Evolutionary conservation across 2,329 filamentous ascomycete genomes (phyloP).

Genomic region (Zasmidium angulare): DNA sequence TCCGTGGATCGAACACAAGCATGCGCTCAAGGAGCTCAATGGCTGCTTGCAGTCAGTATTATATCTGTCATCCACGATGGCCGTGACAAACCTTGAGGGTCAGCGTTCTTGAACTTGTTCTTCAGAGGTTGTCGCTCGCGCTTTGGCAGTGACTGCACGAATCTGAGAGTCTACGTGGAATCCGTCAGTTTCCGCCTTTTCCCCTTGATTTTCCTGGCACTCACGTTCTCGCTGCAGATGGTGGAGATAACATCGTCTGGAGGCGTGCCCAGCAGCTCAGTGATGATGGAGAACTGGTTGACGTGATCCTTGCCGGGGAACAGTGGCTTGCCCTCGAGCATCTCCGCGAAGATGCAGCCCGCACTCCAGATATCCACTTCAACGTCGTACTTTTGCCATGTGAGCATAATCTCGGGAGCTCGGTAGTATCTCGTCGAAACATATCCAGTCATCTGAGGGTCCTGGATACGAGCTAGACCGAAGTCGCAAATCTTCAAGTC

Average conservation of each 20-base stretch:
- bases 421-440: constrained; percentile 98
- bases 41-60: constrained; percentile 42
- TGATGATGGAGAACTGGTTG: constrained; percentile 99
- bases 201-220: constrained; percentile 50
- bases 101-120: constrained; percentile 94
- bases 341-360: constrained; percentile 98
- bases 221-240: constrained; percentile 87
- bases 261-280: constrained; percentile 90
- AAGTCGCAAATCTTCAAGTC: constrained; percentile 99
- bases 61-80: neutral
- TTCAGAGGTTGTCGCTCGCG: constrained; percentile 82
- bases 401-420: constrained; percentile 99
- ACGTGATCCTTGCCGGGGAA: constrained; percentile 99
- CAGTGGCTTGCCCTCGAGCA: constrained; percentile 96
- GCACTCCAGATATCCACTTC: constrained; percentile 99
- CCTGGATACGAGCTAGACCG: constrained; percentile 93
- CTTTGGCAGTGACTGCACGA: constrained; percentile 95
- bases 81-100: constrained; percentile 51
- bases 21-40: constrained; percentile 93
- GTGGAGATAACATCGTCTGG: constrained; percentile 98
- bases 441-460: constrained; percentile 99
- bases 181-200: constrained; percentile 23
- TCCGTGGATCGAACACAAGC: constrained; percentile 98
- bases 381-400: constrained; percentile 99
- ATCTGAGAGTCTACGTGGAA: constrained; percentile 73